These are phyloP conservation scores for Diaporthe nobilis DNA, from an alignment of 2,329 filamentous ascomycete species.

Conservation along the genomic window DNA sequence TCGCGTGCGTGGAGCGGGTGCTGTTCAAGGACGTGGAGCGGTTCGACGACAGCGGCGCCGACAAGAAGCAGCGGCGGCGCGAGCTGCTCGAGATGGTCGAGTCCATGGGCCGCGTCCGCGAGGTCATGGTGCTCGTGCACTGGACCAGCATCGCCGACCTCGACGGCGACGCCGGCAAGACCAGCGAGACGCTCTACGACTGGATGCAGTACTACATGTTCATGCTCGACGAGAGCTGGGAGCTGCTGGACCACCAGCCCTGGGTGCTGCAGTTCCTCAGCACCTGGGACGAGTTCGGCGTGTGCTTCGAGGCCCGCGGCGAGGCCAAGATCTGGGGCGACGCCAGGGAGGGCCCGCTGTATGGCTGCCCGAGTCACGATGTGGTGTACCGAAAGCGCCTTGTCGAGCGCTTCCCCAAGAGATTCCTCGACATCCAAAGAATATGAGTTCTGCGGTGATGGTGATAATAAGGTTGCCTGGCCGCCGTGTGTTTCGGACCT, in stretches of 20 bases:
- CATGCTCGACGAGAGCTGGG: conserved; percentile 42
- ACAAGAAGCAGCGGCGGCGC: conserved; percentile 42
- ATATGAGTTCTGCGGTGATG: conserved; percentile 33
- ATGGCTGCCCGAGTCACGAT: conserved; percentile 41
- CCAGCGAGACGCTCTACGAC: conserved; percentile 39
- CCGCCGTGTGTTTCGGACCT: not conserved
- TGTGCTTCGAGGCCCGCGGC: conserved; percentile 39
- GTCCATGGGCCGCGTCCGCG: conserved; percentile 40
- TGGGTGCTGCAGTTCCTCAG: conserved; percentile 42
- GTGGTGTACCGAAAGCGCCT: conserved; percentile 41
- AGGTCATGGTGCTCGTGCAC: conserved; percentile 42
- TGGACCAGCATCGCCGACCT: conserved; percentile 42
- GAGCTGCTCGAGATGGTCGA: conserved; percentile 42
- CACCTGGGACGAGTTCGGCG: conserved; percentile 40
- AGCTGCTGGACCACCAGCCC: conserved; percentile 38
- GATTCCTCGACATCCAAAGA: conserved; percentile 39
- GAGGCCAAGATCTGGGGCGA: conserved; percentile 40
- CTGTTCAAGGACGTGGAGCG: conserved; percentile 43
- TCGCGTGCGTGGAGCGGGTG: conserved; percentile 33
- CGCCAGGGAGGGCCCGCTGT: conserved; percentile 40
- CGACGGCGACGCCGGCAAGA: conserved; percentile 32
- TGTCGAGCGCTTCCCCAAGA: conserved; percentile 41
- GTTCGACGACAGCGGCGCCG: conserved; percentile 39
- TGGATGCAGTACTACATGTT: conserved; percentile 43
- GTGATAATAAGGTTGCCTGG: not conserved